Evolutionary conservation across 177 flowering plant species (phyloP).

Genomic region (Vitis hybrid): DNA sequence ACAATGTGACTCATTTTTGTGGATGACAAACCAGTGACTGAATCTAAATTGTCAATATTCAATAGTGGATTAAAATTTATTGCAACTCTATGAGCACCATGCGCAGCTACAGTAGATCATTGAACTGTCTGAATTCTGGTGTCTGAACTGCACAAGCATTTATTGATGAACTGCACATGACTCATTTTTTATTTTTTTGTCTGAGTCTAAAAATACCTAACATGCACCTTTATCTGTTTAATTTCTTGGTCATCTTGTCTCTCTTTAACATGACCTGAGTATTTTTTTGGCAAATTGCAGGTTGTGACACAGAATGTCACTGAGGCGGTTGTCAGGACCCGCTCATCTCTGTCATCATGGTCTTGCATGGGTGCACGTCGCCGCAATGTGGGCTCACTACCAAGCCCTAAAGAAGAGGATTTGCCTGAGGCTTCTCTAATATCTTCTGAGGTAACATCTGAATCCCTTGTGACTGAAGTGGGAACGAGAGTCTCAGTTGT

Average conservation of each 20-base stretch:
- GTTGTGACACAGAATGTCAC: slow-evolving; percentile 83
- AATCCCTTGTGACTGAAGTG: slow-evolving; percentile 32
- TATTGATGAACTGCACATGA: no score
- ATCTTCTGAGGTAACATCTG: slow-evolving; percentile 26
- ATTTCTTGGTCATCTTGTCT: background rate
- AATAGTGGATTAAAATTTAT: background rate
- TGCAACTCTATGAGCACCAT: no score
- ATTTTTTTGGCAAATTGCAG: slow-evolving; percentile 28
- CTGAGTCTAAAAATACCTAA: no score
- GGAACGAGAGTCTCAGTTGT: slow-evolving; percentile 15
- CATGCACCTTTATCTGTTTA: no score
- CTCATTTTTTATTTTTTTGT: no score
- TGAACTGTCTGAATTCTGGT: no score
- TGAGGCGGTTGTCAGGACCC: slow-evolving; percentile 76
- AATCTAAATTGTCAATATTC: background rate
- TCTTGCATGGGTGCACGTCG: slow-evolving; percentile 84
- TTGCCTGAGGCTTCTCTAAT: slow-evolving; percentile 41
- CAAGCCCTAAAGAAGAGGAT: slow-evolving; percentile 37
- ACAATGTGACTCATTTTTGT: background rate
- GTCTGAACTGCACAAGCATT: no score
- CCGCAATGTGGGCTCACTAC: slow-evolving; percentile 35
- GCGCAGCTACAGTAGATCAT: no score
- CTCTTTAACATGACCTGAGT: background rate
- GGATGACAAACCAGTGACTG: background rate
- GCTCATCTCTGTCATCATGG: slow-evolving; percentile 71